Percentiles rank a stretch among this genome's conserved stretches.
Conservation (phyloP, 2,329 filamentous ascomycete genomes). For the Fusarium albidum region DNA sequence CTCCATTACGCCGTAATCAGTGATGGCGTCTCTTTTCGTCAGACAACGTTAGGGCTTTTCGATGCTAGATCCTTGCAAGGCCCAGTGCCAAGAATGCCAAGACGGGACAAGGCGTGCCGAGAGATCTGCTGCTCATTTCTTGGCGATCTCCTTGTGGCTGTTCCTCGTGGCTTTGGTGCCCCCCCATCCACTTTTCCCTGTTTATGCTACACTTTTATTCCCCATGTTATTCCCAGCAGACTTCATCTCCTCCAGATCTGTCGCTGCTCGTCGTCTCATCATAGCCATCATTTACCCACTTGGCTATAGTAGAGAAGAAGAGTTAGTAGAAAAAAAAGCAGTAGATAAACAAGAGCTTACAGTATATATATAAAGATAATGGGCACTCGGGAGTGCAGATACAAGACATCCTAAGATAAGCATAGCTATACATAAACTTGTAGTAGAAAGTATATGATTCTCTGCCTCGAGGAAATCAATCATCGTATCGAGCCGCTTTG, state of each 20-base stretch:
- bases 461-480: too few relatives aligned
- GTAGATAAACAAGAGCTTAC: too few relatives aligned
- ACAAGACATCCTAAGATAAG: too few relatives aligned
- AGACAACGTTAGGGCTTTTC: background rate
- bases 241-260: background rate
- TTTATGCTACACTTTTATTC: conserved; percentile 4
- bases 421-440: too few relatives aligned
- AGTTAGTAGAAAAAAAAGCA: too few relatives aligned
- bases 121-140: conserved; percentile 30
- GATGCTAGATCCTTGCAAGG: conserved; percentile 11
- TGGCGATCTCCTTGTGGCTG: conserved; percentile 26
- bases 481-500: too few relatives aligned
- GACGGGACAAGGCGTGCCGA: conserved; percentile 37
- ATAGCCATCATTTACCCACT: too few relatives aligned
- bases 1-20: background rate
- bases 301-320: too few relatives aligned
- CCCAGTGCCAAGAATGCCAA: conserved; percentile 24
- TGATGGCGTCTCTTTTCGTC: background rate
- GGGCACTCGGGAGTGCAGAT: too few relatives aligned
- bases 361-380: too few relatives aligned
- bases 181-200: conserved; percentile 12
- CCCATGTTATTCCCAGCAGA: conserved; percentile 17
- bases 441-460: too few relatives aligned
- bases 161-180: conserved; percentile 14
- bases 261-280: background rate